Evolutionary conservation across 1,139 yeast species (phyloP), one percentile per base, ranked within the genome.

Genomic region (Chernovozyma aurita): DNA sequence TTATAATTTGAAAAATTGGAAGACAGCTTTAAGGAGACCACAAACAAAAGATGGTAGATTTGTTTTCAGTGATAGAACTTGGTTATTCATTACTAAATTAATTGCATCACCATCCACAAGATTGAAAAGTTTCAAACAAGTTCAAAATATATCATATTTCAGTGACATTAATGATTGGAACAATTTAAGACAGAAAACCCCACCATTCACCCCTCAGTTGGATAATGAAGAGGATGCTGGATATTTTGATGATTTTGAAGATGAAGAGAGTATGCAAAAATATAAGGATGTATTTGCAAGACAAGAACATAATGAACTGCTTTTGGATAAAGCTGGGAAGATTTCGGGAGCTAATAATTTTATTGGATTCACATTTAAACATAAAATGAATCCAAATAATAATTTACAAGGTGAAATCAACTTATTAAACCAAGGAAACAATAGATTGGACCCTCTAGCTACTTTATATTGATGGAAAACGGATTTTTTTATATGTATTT

Each of bases 161-260:
- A 66, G 76, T 29, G 97, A 90, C 49, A 77, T 88, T 21, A 46
- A 43, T 15, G 81, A 85, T 51, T 92, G 95, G 83, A 76, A 72
- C 3, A 63, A 63, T 18, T 62, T 94, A 47, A 76, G 96, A 52
- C 64, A 63, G 25, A 73, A 79, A 43, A 72, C 80, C 17, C 96
- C 98, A 4, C 99, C 99, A 20, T 94, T 94, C 59, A 85, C 94
- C 21, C 99, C 99, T 1, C 96, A 94, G 53, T 72, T 94, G 44
- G 97, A 92, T 55, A 85, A 88, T 43, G 98, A 94, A 53, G 94
- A 90, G 44, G 99, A 94, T 63, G 97, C 97, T 1, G 99, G 98
- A 1, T 94, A 94, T 63, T 94, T 94, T 58, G 99, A 94, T 61
- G 98, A 94, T 58, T 94, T 94, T 57, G 88, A 86, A 43, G 94